Conservation (phyloP, 2,329 filamentous ascomycete genomes). For the Teratosphaeria viscida region DNA sequence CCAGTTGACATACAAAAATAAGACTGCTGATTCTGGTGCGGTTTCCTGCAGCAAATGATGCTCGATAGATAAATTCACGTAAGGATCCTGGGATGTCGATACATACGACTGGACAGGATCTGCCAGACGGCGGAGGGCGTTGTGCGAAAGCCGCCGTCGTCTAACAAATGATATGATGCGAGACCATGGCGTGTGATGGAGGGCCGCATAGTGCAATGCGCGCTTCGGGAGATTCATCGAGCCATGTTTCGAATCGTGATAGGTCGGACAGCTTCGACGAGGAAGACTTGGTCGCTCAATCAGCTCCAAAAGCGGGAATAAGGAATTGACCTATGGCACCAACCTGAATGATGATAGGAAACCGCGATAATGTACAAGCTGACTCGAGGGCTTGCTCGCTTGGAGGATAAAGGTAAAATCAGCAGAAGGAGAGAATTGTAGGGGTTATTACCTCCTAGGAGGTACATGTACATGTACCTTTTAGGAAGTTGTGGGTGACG, state of each 20-base stretch:
- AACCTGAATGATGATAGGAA: not conserved
- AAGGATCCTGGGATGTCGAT: conserved; percentile 56
- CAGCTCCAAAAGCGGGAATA: not conserved
- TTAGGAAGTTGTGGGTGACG: not conserved
- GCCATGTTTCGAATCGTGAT: conserved; percentile 10
- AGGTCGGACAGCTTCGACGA: not conserved
- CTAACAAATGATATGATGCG: conserved; percentile 3
- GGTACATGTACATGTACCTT: too few relatives aligned
- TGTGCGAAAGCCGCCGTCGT: conserved; percentile 16
- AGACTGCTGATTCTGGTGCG: conserved; percentile 59
- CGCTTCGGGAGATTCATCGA: conserved; percentile 19
- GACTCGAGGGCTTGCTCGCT: not conserved
- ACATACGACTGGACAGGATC: conserved; percentile 35
- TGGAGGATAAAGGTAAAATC: not conserved
- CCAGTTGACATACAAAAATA: conserved; percentile 80
- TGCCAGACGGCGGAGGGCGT: conserved; percentile 12
- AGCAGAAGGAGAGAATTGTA: not conserved
- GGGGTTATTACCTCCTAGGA: too few relatives aligned
- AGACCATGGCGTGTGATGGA: not conserved
- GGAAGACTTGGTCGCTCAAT: not conserved
- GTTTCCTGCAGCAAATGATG: conserved; percentile 74
- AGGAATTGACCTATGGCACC: not conserved
- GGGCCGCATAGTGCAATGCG: conserved; percentile 14
- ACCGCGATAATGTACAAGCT: not conserved
- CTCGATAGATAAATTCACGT: conserved; percentile 87